Evolutionary conservation across 192 early-diverging fungal genomes (phyloP).

Genomic region (Rhizophlyctis rosea): DNA sequence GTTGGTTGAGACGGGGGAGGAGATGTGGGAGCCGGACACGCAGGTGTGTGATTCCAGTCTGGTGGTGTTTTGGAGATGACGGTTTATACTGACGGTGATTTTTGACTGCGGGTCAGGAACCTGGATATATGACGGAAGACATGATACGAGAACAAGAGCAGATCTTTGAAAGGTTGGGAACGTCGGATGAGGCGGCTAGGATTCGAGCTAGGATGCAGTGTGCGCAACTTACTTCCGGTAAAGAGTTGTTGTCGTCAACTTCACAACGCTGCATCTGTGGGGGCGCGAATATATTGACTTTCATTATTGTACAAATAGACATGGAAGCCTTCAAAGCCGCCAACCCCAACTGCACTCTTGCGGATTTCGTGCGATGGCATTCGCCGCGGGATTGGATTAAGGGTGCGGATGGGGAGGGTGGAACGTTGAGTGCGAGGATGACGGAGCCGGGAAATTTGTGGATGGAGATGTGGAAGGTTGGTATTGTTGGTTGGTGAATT

Average conservation of each 20-base stretch:
- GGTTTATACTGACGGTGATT: not conserved
- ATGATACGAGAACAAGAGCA: conserved; percentile 79
- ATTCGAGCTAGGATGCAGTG: conserved; percentile 76
- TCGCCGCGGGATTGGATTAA: conserved; percentile 91
- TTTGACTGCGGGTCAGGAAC: conserved; percentile 57
- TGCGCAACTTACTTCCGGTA: conserved; percentile 67
- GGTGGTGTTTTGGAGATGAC: not conserved
- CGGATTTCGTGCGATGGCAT: conserved; percentile 94
- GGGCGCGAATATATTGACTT: conserved; percentile 12
- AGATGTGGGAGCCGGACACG: conserved; percentile 48
- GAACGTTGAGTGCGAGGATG: conserved; percentile 75
- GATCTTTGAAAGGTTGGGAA: conserved; percentile 74
- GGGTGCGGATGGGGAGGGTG: conserved; percentile 35
- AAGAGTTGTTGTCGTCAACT: not conserved
- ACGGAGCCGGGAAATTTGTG: conserved; percentile 76
- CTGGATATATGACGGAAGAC: conserved; percentile 83
- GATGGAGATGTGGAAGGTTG: conserved; percentile 79
- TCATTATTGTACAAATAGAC: conserved; percentile 42
- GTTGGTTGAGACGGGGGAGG: conserved; percentile 56
- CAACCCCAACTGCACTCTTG: conserved; percentile 71
- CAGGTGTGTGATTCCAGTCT: not conserved
- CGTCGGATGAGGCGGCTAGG: conserved; percentile 65
- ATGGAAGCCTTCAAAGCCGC: conserved; percentile 95
- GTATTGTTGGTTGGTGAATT: too few relatives aligned
- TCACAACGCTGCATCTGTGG: not conserved